These are phyloP conservation scores for Calonectria pteridis DNA, from an alignment of 2,329 filamentous ascomycete genomes.

Conservation along the genomic window DNA sequence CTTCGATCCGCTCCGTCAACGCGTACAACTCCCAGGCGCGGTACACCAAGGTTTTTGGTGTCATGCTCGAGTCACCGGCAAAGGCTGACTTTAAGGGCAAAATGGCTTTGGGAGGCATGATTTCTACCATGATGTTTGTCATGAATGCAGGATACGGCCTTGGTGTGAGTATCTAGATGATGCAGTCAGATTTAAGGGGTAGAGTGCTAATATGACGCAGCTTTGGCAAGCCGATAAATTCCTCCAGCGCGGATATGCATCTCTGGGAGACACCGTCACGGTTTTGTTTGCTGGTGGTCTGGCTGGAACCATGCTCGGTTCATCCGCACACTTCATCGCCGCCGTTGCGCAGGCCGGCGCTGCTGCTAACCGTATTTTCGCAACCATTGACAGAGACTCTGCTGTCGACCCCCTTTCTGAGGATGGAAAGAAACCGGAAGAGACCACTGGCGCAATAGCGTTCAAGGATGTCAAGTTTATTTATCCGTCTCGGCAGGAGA, in stretches of 20 bases:
- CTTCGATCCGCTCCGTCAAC: conserved; percentile 84
- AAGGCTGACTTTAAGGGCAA: conserved; percentile 77
- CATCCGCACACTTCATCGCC: neutral
- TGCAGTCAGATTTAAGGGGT: neutral
- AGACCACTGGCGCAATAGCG: conserved; percentile 53
- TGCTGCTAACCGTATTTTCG: conserved; percentile 85
- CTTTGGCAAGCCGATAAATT: neutral
- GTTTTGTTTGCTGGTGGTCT: neutral
- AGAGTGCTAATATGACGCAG: neutral
- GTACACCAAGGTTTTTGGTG: conserved; percentile 80
- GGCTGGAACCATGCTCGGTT: neutral
- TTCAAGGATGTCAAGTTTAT: conserved; percentile 52
- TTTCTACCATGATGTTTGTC: conserved; percentile 80
- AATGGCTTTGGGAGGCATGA: conserved; percentile 71
- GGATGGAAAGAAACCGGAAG: conserved; percentile 42
- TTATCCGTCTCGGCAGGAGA: conserved; percentile 14
- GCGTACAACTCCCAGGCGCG: conserved; percentile 91
- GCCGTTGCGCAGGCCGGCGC: conserved; percentile 69
- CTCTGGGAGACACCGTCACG: neutral
- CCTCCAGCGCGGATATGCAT: neutral
- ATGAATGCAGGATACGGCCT: conserved; percentile 66
- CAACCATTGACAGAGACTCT: conserved; percentile 80
- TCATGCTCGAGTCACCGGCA: conserved; percentile 58
- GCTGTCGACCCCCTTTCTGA: conserved; percentile 50
- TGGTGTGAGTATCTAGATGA: neutral